Percentiles rank a stretch among this genome's conserved stretches.
Evolutionary conservation across 2,329 filamentous ascomycete genomes (phyloP).

Genomic region (Colletotrichum cuscutae): DNA sequence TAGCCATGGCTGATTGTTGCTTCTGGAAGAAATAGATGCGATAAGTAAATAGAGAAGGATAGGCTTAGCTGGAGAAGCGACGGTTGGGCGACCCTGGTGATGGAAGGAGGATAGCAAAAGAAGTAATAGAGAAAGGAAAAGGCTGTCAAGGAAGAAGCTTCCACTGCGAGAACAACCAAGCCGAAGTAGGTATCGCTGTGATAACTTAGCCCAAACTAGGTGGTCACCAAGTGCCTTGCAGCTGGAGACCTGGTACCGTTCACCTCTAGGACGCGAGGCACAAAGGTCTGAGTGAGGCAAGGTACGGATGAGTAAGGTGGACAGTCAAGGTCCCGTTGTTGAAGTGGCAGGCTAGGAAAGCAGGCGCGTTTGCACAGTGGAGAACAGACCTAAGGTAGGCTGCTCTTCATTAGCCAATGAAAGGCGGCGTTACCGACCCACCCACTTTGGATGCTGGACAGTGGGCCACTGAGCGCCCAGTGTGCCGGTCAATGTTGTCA

Average conservation of each 20-base stretch:
- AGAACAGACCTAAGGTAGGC: background rate
- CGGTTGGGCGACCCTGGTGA: background rate
- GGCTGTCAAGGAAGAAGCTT: background rate
- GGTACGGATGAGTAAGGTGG: background rate
- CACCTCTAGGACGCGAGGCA: slow-evolving; percentile 2
- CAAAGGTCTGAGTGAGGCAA: background rate
- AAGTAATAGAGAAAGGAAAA: background rate
- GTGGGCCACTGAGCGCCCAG: background rate
- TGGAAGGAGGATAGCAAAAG: background rate
- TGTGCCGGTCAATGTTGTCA: background rate
- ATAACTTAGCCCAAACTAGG: background rate
- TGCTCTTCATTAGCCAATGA: background rate
- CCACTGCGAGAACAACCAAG: slow-evolving; percentile 8
- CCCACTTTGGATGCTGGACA: background rate
- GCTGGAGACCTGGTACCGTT: background rate
- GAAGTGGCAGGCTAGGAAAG: background rate
- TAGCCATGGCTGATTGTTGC: slow-evolving; percentile 43
- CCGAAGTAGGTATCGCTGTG: background rate
- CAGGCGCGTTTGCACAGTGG: background rate
- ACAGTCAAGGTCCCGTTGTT: background rate
- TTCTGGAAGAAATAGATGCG: background rate
- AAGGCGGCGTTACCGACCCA: background rate
- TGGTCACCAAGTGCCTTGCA: background rate
- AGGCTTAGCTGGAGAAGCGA: background rate
- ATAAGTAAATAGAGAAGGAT: background rate